Percentiles rank a stretch among this genome's conserved stretches.
Conservation (phyloP, 768 basidiomycete species). For the Rickenella mellea region DNA sequence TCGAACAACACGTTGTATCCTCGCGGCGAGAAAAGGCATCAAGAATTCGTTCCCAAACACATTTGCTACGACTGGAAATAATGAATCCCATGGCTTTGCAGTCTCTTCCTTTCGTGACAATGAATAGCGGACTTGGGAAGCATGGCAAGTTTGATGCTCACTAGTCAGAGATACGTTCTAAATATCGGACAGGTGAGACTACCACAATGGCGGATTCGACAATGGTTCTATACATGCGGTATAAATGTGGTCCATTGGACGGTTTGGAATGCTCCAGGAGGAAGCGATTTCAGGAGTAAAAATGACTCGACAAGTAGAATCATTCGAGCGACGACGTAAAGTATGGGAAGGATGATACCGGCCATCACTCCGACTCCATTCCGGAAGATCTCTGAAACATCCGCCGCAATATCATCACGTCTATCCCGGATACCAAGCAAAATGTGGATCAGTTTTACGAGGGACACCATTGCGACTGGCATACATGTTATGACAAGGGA, state of each 20-base stretch:
- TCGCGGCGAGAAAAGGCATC: too few relatives aligned
- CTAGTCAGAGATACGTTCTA: too few relatives aligned
- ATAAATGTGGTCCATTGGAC: conserved; percentile 10
- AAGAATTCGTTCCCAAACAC: too few relatives aligned
- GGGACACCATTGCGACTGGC: background rate
- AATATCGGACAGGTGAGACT: too few relatives aligned
- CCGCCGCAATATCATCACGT: background rate
- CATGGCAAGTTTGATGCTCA: too few relatives aligned
- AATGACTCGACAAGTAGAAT: conserved; percentile 8
- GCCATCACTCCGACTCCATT: background rate
- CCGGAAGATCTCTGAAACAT: background rate
- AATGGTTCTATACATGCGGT: conserved; percentile 11
- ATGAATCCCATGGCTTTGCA: too few relatives aligned
- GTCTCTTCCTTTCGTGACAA: too few relatives aligned
- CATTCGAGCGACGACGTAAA: conserved; percentile 9
- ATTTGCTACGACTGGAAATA: too few relatives aligned
- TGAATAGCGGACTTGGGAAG: too few relatives aligned
- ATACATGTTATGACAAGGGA: conserved; percentile 1
- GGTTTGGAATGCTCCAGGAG: background rate
- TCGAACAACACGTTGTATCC: too few relatives aligned
- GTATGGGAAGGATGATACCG: background rate
- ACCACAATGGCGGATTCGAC: too few relatives aligned
- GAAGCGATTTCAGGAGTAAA: conserved; percentile 8
- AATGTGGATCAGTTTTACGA: conserved; percentile 3
- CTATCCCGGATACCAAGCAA: background rate